These are phyloP conservation scores for Adansonia digitata DNA, from an alignment of 345 rosid genomes.

Conservation along the genomic window DNA sequence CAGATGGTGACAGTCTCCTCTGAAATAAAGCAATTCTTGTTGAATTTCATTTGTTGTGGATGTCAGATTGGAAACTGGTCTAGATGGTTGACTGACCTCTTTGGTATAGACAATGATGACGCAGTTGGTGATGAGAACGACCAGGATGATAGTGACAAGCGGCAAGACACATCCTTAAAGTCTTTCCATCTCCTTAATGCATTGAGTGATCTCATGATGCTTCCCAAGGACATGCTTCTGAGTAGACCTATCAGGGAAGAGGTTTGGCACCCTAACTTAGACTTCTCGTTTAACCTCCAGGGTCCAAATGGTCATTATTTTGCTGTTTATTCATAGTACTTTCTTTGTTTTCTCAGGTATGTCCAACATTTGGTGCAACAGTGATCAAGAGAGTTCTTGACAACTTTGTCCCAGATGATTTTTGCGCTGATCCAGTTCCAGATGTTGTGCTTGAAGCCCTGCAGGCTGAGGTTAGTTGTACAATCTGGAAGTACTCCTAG, in stretches of 20 bases:
- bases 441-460: constrained; percentile 69
- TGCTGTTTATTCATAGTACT: constrained; percentile 8
- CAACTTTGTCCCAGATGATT: constrained; percentile 76
- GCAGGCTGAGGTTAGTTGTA: constrained; percentile 57
- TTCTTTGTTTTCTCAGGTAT: constrained; percentile 49
- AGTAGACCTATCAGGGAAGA: constrained; percentile 67
- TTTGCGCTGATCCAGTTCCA: constrained; percentile 88
- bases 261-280: constrained; percentile 30
- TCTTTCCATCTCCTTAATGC: constrained; percentile 84
- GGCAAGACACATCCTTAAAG: constrained; percentile 54
- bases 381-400: constrained; percentile 77
- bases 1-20: neutral
- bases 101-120: constrained; percentile 67
- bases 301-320: neutral
- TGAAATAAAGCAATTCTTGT: neutral
- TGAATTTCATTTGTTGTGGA: constrained; percentile 9
- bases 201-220: constrained; percentile 96
- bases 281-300: neutral
- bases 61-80: constrained; percentile 96
- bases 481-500: neutral
- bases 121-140: constrained; percentile 31
- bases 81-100: constrained; percentile 82
- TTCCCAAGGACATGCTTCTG: constrained; percentile 90
- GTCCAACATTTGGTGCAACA: constrained; percentile 73
- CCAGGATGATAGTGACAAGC: constrained; percentile 29